Evolutionary conservation across 2,329 filamentous ascomycete species (phyloP), one percentile per base, ranked within the genome.

Genomic region (Lachnellula occidentalis): DNA sequence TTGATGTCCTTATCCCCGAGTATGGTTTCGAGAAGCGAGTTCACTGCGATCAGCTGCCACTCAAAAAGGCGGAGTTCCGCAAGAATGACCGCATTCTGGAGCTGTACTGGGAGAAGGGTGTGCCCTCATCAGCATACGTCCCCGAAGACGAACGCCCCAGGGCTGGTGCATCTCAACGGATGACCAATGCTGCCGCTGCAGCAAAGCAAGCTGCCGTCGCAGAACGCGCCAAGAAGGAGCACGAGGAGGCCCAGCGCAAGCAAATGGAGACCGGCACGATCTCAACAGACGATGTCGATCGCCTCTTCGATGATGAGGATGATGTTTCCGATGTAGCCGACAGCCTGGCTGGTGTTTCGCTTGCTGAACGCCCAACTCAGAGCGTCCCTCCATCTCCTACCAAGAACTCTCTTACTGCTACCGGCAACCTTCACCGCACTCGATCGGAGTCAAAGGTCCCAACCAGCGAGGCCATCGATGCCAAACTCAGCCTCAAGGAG

Each of bases 11-110:
- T 60, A 97, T 99, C 70, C 94, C 94, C 5, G 92, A 99, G 70
- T 99, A 91, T 78, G 94, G 94, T 62, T 97, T 99, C 64, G 94
- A 99, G 78, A 99, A 99, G 83, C 90, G 94, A 61, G 94, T 99
- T 50, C 94, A 99, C 74, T 99, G 94, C 70, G 94, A 99, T 69
- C 94, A 99, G 77, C 79, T 99, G 69, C 94, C 94, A 31, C 77
- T 99, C 64, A 92, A 97, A 82, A 99, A 99, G 79, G 94, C 94
- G n/a, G 94, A 99, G 70, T 99, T 94, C 74, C 86, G 95, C 73
- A 97, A 97, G 79, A 91, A 95, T 70, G 90, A 92, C 76, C 85
- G 94, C 53, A 83, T 97, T 31, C 80, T 99, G 46, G 94, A 99
- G 74, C 81, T 99, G 15, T 99, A 96, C 79, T 99, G 94, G 94